phyloP scores from a whole-genome alignment of 2,329 filamentous ascomycete species.

The Penicillium verrucosum region DNA sequence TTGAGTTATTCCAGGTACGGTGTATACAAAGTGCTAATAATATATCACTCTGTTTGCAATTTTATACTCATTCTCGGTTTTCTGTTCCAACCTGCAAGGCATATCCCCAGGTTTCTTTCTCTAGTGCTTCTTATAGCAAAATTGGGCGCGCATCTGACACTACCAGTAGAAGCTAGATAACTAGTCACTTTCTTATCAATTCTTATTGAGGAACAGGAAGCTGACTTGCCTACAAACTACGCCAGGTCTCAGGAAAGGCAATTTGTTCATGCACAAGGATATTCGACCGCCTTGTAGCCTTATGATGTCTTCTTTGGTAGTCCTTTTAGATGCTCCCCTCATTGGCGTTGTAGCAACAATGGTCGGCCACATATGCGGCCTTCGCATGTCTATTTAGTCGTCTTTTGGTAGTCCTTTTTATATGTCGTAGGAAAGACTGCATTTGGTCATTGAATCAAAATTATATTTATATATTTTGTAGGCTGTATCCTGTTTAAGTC shows the following conservation, averaged over 20 bases:
- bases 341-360: neutral
- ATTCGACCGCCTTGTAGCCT: neutral
- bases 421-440: too few relatives aligned
- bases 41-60: neutral
- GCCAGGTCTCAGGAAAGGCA: too few relatives aligned
- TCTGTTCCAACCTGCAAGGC: neutral
- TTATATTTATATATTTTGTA: too few relatives aligned
- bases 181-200: neutral
- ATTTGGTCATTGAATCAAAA: too few relatives aligned
- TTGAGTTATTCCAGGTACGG: neutral
- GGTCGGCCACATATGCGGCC: neutral
- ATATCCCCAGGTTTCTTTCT: neutral
- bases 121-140: neutral
- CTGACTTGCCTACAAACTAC: neutral
- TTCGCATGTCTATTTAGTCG: too few relatives aligned
- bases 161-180: neutral
- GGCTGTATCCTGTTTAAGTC: too few relatives aligned
- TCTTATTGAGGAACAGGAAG: neutral
- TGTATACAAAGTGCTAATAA: neutral
- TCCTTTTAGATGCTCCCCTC: too few relatives aligned
- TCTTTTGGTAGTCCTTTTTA: too few relatives aligned
- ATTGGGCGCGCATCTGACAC: neutral
- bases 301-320: neutral
- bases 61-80: neutral
- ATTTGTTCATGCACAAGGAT: neutral